phyloP scores from a whole-genome alignment of 177 flowering plant genomes.

The Telopea speciosissima region DNA sequence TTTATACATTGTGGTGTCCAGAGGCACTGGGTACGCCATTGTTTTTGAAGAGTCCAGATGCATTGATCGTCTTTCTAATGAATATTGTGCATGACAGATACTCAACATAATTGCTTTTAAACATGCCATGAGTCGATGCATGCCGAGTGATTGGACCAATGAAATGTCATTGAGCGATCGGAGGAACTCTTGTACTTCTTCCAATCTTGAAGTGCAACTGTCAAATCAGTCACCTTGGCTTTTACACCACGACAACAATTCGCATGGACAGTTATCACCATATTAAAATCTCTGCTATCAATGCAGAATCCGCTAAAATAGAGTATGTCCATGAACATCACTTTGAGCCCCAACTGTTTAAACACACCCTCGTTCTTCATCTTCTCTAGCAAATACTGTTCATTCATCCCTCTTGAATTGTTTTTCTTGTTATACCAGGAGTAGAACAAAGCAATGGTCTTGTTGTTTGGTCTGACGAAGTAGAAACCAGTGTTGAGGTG shows the following conservation, averaged over 20 bases:
- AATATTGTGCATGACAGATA: too few relatives aligned
- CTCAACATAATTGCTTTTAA: not conserved
- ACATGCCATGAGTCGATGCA: constrained; percentile 31
- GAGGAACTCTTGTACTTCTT: constrained; percentile 21
- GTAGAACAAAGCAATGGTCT: constrained; percentile 45
- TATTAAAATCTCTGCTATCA: not conserved
- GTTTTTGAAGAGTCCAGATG: too few relatives aligned
- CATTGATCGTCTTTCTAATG: too few relatives aligned
- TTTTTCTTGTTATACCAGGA: constrained; percentile 46
- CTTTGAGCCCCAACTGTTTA: too few relatives aligned
- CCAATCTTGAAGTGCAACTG: constrained; percentile 46
- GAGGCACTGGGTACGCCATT: too few relatives aligned
- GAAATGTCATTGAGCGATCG: too few relatives aligned
- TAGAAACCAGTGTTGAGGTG: constrained; percentile 73
- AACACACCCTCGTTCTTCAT: too few relatives aligned
- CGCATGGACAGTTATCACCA: constrained; percentile 60
- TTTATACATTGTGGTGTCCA: too few relatives aligned
- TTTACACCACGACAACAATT: constrained; percentile 62
- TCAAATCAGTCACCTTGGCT: constrained; percentile 53
- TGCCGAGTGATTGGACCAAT: constrained; percentile 10
- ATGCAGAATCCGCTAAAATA: too few relatives aligned
- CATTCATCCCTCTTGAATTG: constrained; percentile 44
- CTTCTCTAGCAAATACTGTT: constrained; percentile 54
- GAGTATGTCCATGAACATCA: too few relatives aligned
- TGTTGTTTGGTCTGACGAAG: constrained; percentile 50